Base-by-base conservation (phyloP, 1,139 yeast species). In the Martiniozyma asiatica region DNA sequence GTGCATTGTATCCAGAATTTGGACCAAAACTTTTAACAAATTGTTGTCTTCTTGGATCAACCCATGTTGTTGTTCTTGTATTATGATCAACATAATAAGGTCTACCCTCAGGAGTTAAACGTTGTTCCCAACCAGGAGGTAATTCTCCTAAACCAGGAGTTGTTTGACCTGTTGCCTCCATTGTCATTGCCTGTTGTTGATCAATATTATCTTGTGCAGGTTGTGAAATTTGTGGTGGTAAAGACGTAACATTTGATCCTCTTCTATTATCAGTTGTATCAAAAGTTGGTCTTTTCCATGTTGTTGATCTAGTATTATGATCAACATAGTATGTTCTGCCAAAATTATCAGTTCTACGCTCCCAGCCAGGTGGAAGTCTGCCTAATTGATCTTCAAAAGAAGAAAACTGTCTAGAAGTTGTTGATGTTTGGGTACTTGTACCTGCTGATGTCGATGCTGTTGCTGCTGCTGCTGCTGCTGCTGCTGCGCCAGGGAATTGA, bases 41-140 rank as follows among this genome's bases (percentile, higher is more conserved):
- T 61, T 89, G 99, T 59, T 89, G 98, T 58, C 98, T 76, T 59
- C 98, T 73, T 41, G 99, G 99, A 56, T 89, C 99, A 32, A 89
- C 99, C 99, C 99, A 89, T 4, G 99, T 92, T 5, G 99, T 89
- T 1, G 99, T 89, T 56, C 98, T 73, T 12, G 98, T 89, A 56
- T 89, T 89, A 61, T 89, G 98, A 56, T 89, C 99, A 33, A 89
- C 98, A 55, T 87, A 89, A 59, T 89, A 89, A 10, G 97, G 93
- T 51, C 98, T 72, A 23, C 98, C 99, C 58, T 89, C 98, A 25
- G 94, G 94, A 5, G 99, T 89, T 49, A 81, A 81, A 41, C 99
- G 68, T 60, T 89, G 98, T 59, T 89, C 99, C 99, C 99, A 89
- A 23, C 98, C 99, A 10, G 94, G 73, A 8, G 99, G 99, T 43